Base-by-base conservation (phyloP, 2,329 filamentous ascomycete species). In the Simplicillium sp. region DNA sequence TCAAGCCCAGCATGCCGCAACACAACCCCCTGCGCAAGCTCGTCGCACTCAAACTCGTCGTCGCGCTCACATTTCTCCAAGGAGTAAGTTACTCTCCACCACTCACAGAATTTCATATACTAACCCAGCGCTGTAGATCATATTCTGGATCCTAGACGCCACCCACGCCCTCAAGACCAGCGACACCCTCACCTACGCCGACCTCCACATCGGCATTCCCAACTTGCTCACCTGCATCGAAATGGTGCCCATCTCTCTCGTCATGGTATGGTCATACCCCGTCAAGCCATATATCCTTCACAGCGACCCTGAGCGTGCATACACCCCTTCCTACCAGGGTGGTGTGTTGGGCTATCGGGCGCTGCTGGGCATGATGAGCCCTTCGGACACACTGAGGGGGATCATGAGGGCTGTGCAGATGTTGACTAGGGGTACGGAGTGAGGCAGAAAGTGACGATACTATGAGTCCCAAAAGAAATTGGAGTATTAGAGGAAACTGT, bases 141-240 rank as follows among this genome's bases (percentile, higher is more conserved):
- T 55, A 37, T 55, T 52, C 39, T 53, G 46, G 53, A 45, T 55
- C 14, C 44, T 55, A 3, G 43, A 44, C 29, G 47, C 45, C 34
- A 46, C 43, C 15, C 43, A 45, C 3, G 39, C 29, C 7, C 39
- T 56, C 14, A 45, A 46, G 17, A 44, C 48, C 2, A 55, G 43
- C 7, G 29, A 39, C 5, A 49, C 36, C 3, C 41, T 53, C 40
- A 52, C 48, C 33, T 46, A 49, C 28, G 45, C 47, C 5, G 49
- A 54, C 17, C 38, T 54, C 29, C 44, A 50, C 34, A 48, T 50
- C 32, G 51, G 49, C 3, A 50, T 54, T 14, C 51, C 47, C 0
- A 45, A 42, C 25, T 45, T 55, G 32, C 44, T 51, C 20, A 46
- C 45, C 38, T 53, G 50, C 37, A 33, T 53, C n/a, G 45, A 54